phyloP scores from a whole-genome alignment of 176 grass and related monocot genomes.

The Bromus sterilis region DNA sequence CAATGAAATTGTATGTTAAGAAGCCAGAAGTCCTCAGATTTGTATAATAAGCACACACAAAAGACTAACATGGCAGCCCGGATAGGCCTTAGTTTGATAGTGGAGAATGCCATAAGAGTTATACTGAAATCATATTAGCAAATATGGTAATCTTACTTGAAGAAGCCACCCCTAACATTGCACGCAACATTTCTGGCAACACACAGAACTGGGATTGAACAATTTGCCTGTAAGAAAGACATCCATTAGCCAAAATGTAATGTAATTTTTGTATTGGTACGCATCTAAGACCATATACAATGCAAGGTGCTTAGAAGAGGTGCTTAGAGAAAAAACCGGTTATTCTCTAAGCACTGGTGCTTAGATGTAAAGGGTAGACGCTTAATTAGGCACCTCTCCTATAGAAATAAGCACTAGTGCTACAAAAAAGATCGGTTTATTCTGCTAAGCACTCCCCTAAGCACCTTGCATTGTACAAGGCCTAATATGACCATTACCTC shows the following conservation, averaged over 20 bases:
- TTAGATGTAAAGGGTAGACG: too few relatives aligned
- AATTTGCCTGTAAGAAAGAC: constrained; percentile 52
- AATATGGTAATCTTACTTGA: constrained; percentile 65
- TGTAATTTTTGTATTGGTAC: background rate
- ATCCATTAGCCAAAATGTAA: constrained; percentile 23
- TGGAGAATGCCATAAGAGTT: background rate
- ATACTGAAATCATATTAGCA: constrained; percentile 14
- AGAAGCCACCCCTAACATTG: constrained; percentile 94
- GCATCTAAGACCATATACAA: too few relatives aligned
- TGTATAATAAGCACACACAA: background rate
- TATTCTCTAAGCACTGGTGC: too few relatives aligned
- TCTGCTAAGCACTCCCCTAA: too few relatives aligned
- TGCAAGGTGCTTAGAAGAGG: too few relatives aligned
- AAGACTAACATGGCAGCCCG: background rate
- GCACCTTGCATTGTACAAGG: too few relatives aligned
- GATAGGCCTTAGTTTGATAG: background rate
- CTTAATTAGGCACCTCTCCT: too few relatives aligned
- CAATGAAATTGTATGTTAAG: constrained; percentile 8
- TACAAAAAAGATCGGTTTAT: too few relatives aligned
- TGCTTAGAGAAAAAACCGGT: too few relatives aligned
- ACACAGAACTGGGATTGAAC: constrained; percentile 72
- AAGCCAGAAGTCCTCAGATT: background rate
- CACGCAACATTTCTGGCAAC: constrained; percentile 99
- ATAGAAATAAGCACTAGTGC: too few relatives aligned
- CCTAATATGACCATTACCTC: constrained; percentile 61